Evolutionary conservation across 176 grass and related monocot genomes (phyloP).

Genomic region (Luzula sylvatica): DNA sequence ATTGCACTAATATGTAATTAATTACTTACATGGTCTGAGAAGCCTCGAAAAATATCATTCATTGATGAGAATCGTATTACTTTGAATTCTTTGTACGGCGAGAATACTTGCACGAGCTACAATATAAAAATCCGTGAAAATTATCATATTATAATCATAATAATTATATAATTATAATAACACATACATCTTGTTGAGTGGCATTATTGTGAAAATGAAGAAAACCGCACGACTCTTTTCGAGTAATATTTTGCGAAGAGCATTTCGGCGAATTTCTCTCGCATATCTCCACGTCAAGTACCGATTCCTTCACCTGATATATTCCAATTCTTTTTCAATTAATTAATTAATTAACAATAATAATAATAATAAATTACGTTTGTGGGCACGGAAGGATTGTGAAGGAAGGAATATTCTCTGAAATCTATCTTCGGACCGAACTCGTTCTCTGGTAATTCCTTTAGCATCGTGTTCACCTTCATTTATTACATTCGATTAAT

Average conservation of each 20-base stretch:
- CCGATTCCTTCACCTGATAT: constrained; percentile 64
- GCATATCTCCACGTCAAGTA: constrained; percentile 62
- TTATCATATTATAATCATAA: neutral
- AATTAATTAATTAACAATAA: neutral
- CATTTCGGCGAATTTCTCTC: constrained; percentile 41
- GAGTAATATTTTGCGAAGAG: constrained; percentile 25
- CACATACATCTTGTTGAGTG: constrained; percentile 68
- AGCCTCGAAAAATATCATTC: constrained; percentile 60
- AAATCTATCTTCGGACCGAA: constrained; percentile 74
- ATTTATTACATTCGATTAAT: neutral
- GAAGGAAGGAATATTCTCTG: constrained; percentile 89
- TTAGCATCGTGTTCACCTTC: constrained; percentile 90
- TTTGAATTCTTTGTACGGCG: constrained; percentile 61
- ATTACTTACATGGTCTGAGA: constrained; percentile 56
- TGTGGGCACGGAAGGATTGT: constrained; percentile 75
- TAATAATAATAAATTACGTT: constrained; percentile 37
- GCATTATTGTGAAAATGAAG: constrained; percentile 61
- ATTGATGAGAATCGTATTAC: constrained; percentile 89
- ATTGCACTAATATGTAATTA: constrained; percentile 1
- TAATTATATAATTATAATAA: neutral
- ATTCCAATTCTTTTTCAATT: neutral
- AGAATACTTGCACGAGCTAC: constrained; percentile 55
- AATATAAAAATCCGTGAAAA: constrained; percentile 3
- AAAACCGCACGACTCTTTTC: constrained; percentile 26
- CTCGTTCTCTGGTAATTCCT: constrained; percentile 56